phyloP scores from a whole-genome alignment of 208 protist species.

The Jaenimonas drosophilae region DNA sequence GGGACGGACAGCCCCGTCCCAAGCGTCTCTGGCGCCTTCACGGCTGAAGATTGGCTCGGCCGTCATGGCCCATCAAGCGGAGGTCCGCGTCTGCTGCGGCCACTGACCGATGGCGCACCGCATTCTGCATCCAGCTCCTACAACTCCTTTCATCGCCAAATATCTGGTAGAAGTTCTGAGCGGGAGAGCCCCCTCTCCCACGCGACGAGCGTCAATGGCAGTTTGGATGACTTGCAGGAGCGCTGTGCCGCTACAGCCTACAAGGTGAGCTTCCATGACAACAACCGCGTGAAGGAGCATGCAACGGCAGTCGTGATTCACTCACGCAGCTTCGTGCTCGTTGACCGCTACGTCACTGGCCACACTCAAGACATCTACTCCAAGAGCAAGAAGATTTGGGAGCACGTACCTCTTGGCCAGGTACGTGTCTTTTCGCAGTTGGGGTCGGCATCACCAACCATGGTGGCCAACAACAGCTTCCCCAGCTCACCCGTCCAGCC shows the following conservation, averaged over 20 bases:
- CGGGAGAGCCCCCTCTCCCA: slow-evolving; percentile 1
- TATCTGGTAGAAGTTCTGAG: no score
- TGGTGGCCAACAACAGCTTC: neutral
- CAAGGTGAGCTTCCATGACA: slow-evolving; percentile 33
- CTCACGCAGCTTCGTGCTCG: slow-evolving; percentile 32
- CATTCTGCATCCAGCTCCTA: no score
- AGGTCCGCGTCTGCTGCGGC: no score
- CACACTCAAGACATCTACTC: slow-evolving; percentile 57
- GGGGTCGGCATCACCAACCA: slow-evolving; percentile 1
- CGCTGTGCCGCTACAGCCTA: slow-evolving; percentile 41
- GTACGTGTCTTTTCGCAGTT: slow-evolving; percentile 31
- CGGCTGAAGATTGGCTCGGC: no score
- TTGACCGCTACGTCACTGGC: slow-evolving; percentile 45
- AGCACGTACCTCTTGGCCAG: slow-evolving; percentile 65
- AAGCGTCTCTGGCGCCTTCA: no score
- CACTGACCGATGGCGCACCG: no score
- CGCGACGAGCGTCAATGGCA: slow-evolving; percentile 9
- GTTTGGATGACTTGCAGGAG: slow-evolving; percentile 18
- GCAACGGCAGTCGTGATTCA: slow-evolving; percentile 24
- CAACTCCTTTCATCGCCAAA: no score
- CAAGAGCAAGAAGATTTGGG: slow-evolving; percentile 65
- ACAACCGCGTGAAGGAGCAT: slow-evolving; percentile 48
- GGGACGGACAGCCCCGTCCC: no score
- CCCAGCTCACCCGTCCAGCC: neutral
- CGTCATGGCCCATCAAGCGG: no score